Evolutionary conservation across 2,329 filamentous ascomycete genomes (phyloP), one percentile per base, ranked within the genome.

Genomic region (Berkeleyomyces rouxiae): DNA sequence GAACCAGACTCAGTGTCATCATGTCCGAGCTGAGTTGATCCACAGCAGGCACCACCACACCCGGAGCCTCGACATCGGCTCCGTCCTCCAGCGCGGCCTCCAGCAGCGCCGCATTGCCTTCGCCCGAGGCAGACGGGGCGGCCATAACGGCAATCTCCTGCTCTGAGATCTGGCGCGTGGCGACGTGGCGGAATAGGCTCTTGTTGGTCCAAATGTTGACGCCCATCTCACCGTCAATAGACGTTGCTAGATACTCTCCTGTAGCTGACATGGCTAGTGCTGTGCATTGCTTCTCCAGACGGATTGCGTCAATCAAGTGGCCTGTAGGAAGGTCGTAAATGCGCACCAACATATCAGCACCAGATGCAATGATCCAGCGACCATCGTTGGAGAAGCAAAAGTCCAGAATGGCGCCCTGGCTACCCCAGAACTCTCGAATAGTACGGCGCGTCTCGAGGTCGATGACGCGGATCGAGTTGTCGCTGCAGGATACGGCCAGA

Each of bases 131-230:
- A 0, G 87, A 90, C 0, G 90, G 90, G 2, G 80, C 81, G 4
- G 79, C 74, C 16, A 90, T 79, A 10, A 82, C 75, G 6, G 77
- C 77, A 51, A 95, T 82, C 57, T 89, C 84, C 62, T 82, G 80
- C 66, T 95, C 89, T 3, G 87, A 85, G 64, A 99, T 87, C 68
- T 93, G 88, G 23, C 87, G 80, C 0, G 90, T 95, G 0, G 91
- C 86, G 0, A 96, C 84, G 68, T 96, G 90, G 63, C 85, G 88
- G 77, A 96, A 99, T 0, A 97, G 78, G 0, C 87, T 86, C 70
- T 88, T 88, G 74, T 99, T 99, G 31, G 89, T 96, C 92, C 93
- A 99, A 58, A 99, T 82, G 67, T 89, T 86, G n/a, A 99, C 86
- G 10, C 93, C 93, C 1, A 96, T 81, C 66, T 86, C 84, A 63